A percentile compares a stretch with the other conserved stretches of the same genome.
These are phyloP conservation scores for Exophiala calicioides DNA, from an alignment of 2,329 filamentous ascomycete species.

Conservation along the genomic window DNA sequence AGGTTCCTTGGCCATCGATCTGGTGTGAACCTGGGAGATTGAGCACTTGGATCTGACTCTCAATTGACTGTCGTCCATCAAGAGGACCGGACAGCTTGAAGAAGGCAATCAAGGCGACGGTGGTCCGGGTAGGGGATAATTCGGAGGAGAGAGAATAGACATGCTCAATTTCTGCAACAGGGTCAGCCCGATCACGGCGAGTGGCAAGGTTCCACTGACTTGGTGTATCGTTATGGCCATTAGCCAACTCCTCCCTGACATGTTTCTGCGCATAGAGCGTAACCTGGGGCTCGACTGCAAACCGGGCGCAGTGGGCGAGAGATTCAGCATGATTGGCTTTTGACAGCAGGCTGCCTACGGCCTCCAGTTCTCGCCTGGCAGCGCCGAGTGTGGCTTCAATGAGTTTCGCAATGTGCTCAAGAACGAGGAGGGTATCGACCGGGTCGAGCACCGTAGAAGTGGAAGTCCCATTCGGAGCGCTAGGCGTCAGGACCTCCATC, in stretches of 20 bases:
- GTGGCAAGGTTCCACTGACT: constrained; percentile 17
- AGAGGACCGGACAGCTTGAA: constrained; percentile 88
- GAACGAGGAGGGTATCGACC: constrained; percentile 67
- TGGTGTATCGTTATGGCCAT: constrained; percentile 36
- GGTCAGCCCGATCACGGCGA: constrained; percentile 32
- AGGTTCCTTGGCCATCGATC: constrained; percentile 31
- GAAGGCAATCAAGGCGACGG: constrained; percentile 80
- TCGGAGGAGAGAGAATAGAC: constrained; percentile 80
- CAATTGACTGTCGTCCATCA: constrained; percentile 77
- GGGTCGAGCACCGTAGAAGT: constrained; percentile 26
- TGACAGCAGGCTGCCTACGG: constrained; percentile 79
- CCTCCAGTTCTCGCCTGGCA: constrained; percentile 74
- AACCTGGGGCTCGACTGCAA: constrained; percentile 83
- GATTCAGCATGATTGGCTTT: constrained; percentile 73
- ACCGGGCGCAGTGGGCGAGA: constrained; percentile 80
- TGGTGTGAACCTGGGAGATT: constrained; percentile 77
- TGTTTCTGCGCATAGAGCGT: constrained; percentile 90
- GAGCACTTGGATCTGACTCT: constrained; percentile 86
- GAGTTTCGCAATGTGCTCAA: constrained; percentile 71
- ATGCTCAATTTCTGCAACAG: constrained; percentile 49
- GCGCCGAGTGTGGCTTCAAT: constrained; percentile 74
- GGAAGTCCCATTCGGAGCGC: constrained; percentile 27
- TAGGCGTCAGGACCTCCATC: constrained; percentile 30
- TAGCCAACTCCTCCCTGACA: constrained; percentile 31
- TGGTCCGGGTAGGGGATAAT: constrained; percentile 76